Base-by-base conservation (phyloP, 805 yeast genomes). In the Scheffersomyces amazonensis region DNA sequence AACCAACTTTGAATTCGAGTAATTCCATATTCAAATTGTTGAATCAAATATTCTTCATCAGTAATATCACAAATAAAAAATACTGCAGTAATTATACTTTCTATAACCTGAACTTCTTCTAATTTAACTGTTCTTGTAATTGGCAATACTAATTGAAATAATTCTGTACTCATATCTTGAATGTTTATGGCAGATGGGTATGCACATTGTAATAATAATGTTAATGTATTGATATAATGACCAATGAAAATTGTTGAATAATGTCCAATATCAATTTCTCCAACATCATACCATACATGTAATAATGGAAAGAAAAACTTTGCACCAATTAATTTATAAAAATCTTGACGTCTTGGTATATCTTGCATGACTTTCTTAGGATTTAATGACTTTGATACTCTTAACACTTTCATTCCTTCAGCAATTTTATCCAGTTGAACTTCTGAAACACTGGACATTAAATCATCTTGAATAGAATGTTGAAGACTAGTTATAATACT, bases 191-290 rank as follows among this genome's bases (percentile, higher is more conserved):
- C 60, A 2, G 78, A 61, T 1, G 87, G 88, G 42, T 76, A 73
- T 0, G 84, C 78, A 35, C 79, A 63, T 37, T 76, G 78, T 16
- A 81, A 53, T 2, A 84, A 48, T n/a, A 83, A 50, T 0, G 78
- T 69, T 37, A 84, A 50, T 0, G 87, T 80, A 37, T 76, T 72
- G 32, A 84, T 47, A 54, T 70, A 83, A 52, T 84, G 90, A 0
- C 78, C 69, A 24, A 68, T 64, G 16, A 83, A 56, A 1, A 82
- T 48, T 1, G 75, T 69, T 1, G 84, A 73, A 48, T 78, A 77
- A 29, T 64, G 70, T 0, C 86, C 84, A 25, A 76, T 58, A 30
- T 63, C 61, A 29, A 73, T 67, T 7, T 70, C 76, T 25, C 64
- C 71, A 16, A 66, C 66, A 38, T 71, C 74, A 31, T 66, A 52